Evolutionary conservation across 345 rosid genomes (phyloP), one percentile per base, ranked within the genome.

Genomic region (Syzygium aromaticum): DNA sequence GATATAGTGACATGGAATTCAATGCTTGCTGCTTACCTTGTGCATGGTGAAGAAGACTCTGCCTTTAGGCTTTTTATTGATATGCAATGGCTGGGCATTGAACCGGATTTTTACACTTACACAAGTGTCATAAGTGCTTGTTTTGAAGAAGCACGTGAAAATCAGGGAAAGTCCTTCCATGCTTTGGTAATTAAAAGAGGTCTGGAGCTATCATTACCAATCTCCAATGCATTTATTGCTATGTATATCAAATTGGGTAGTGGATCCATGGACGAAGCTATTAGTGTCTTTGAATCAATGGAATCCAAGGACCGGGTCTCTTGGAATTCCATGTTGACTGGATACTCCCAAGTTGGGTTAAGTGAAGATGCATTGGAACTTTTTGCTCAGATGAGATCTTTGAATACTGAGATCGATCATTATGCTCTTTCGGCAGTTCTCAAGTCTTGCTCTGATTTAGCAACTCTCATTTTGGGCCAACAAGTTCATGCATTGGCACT

Each of bases 1-100:
- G 98, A 96, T 90, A 89, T 92, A 91, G 95, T 95, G 86, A 89
- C 95, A 0, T 95, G 96, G 98, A 96, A 96, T 85, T 92, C 98
- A 7, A 93, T 94, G 96, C 73, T 96, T 28, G 93, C 94, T 46
- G 96, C 94, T 85, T 94, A 90, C 90, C 88, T 95, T 52, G 89
- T 85, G 52, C 96, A 93, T 86, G 93, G 91, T 87, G 87, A 86
- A 86, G 91, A 90, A 87, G 94, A 91, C n/a, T 89, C 84, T 28
- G 98, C 94, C 56, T 91, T 92, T 84, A 85, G 88, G 80, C 89
- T 93, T 38, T 96, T 93, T 83, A 84, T 87, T 82, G 93, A 93
- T 82, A 93, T 96, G 96, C 94, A 88, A 77, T 82, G 85, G 54
- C 46, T 77, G 86, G 90, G 91, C 54, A 89, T 93, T 53, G 94